Evolutionary conservation across 495 filamentous ascomycete species (phyloP).

Genomic region (Aspergillus heteromorphus): DNA sequence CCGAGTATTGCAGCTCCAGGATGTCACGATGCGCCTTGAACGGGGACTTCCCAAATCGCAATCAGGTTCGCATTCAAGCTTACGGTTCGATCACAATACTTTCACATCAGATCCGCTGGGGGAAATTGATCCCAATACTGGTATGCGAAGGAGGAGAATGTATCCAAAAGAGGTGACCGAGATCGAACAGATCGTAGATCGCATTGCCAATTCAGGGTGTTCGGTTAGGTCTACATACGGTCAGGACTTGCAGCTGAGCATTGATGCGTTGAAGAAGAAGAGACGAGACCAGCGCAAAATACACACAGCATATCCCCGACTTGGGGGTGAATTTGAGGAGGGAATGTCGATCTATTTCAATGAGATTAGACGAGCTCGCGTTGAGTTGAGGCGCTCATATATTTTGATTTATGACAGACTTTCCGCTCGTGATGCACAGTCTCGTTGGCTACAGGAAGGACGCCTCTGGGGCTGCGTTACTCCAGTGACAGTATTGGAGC

Average conservation of each 20-base stretch:
- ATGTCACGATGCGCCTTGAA: neutral
- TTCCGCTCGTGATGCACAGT: constrained; percentile 22
- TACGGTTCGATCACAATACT: too few relatives aligned
- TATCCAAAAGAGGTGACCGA: constrained; percentile 15
- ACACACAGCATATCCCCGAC: too few relatives aligned
- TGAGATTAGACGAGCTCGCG: constrained; percentile 7
- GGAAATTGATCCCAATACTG: neutral
- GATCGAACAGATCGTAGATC: constrained; percentile 27
- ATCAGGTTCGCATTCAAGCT: too few relatives aligned
- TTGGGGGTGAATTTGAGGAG: neutral
- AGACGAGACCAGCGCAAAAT: neutral
- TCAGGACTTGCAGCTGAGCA: constrained; percentile 28
- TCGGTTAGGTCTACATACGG: constrained; percentile 31
- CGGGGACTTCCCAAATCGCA: neutral
- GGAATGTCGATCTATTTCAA: constrained; percentile 9
- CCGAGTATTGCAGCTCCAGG: too few relatives aligned
- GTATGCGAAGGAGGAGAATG: neutral
- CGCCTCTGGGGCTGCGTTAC: constrained; percentile 51
- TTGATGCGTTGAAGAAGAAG: constrained; percentile 17
- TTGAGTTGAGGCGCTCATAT: constrained; percentile 9
- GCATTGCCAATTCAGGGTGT: constrained; percentile 23
- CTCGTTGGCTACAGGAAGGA: constrained; percentile 43
- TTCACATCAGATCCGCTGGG: neutral
- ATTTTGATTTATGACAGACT: constrained; percentile 21
- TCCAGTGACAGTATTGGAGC: constrained; percentile 44